These are phyloP conservation scores for Jacaranda mimosifolia DNA, from an alignment of 257 asterid species.

Conservation along the genomic window DNA sequence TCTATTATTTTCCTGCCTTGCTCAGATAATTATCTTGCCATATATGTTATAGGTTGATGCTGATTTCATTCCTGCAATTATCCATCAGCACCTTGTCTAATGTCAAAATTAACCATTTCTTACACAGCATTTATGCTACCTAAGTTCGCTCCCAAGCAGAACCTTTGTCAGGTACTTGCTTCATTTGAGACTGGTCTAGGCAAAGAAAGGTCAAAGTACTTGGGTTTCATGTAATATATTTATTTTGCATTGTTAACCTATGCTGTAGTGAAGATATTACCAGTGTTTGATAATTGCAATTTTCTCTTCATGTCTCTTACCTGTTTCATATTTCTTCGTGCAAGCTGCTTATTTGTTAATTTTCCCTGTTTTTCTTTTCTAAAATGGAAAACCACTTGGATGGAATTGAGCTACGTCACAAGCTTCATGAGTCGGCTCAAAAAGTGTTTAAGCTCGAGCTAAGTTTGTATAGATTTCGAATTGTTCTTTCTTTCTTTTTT, in stretches of 20 bases:
- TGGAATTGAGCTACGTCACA: no score
- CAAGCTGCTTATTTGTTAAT: no score
- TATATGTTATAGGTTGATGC: conserved; percentile 16
- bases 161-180: conserved; percentile 17
- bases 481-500: no score
- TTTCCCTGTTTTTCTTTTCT: no score
- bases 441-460: no score
- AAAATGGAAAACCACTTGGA: no score
- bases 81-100: not conserved
- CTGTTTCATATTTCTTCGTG: not conserved
- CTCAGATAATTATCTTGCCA: conserved; percentile 16
- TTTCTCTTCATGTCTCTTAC: not conserved
- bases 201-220: not conserved
- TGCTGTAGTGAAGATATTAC: conserved; percentile 28
- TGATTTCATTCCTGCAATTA: not conserved
- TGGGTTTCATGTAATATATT: conserved; percentile 24
- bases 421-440: no score
- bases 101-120: conserved; percentile 33
- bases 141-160: conserved; percentile 7
- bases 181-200: conserved; percentile 24
- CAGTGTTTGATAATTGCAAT: conserved; percentile 19
- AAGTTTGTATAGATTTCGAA: no score
- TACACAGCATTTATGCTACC: conserved; percentile 25
- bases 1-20: conserved; percentile 17
- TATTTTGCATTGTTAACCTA: conserved; percentile 23